A percentile compares a stretch with the other conserved stretches of the same genome.
Evolutionary conservation across 164 flowering plant species (phyloP).

Genomic region (Taxillus chinensis): DNA sequence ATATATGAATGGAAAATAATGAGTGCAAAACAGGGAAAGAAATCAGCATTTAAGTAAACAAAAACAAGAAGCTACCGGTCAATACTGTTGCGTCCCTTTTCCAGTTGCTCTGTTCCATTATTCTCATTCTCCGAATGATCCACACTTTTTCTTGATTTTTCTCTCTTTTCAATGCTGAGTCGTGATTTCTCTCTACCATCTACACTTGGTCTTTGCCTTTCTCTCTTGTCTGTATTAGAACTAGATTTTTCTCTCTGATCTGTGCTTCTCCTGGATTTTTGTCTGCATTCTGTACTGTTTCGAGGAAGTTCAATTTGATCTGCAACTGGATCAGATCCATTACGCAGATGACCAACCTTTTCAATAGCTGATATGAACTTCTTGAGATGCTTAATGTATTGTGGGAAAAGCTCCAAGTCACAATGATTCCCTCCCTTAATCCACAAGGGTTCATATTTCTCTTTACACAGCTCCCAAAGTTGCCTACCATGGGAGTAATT

Average conservation of each 20-base stretch:
- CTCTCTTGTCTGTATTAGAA: conserved; percentile 39
- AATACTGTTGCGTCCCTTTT: conserved; percentile 59
- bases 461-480: conserved; percentile 55
- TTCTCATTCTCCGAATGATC: conserved; percentile 18
- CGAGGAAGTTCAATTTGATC: conserved; percentile 26
- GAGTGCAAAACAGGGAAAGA: background rate
- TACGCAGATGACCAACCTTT: conserved; percentile 23
- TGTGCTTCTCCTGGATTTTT: conserved; percentile 23
- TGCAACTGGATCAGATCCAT: conserved; percentile 10
- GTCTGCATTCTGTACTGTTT: background rate
- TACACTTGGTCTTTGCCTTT: conserved; percentile 42
- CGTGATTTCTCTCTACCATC: conserved; percentile 47
- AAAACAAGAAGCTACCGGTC: conserved; percentile 44
- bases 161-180: conserved; percentile 17
- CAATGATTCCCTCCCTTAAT: conserved; percentile 59
- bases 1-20: background rate
- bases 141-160: conserved; percentile 12
- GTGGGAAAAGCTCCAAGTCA: conserved; percentile 54
- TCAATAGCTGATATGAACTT: conserved; percentile 47
- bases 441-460: conserved; percentile 63
- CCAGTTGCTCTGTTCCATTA: conserved; percentile 12
- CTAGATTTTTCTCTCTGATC: conserved; percentile 47
- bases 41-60: background rate
- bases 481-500: conserved; percentile 56
- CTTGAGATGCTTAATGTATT: conserved; percentile 53